A percentile compares a stretch with the other conserved stretches of the same genome.
Evolutionary conservation across 768 basidiomycete species (phyloP).

Genomic region (Aureoboletus auriporus): DNA sequence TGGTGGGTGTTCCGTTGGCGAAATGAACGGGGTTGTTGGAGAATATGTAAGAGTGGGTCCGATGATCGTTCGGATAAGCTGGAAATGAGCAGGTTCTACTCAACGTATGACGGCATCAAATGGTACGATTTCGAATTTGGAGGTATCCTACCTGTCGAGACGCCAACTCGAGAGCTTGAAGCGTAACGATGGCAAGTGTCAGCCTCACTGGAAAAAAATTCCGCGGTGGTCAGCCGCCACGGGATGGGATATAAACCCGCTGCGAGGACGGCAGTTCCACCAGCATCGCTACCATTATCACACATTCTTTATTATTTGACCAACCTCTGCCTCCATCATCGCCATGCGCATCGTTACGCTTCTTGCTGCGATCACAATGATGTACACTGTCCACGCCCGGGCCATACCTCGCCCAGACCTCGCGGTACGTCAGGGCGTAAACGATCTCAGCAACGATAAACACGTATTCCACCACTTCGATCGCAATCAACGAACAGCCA

Average conservation of each 20-base stretch:
- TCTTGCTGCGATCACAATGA: slow-evolving; percentile 23
- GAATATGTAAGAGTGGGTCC: no score
- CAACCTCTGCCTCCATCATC: slow-evolving; percentile 13
- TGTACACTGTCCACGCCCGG: slow-evolving; percentile 16
- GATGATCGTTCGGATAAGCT: no score
- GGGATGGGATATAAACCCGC: slow-evolving; percentile 13
- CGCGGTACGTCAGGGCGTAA: slow-evolving; percentile 8
- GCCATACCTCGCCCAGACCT: slow-evolving; percentile 26
- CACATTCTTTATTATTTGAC: slow-evolving; percentile 5
- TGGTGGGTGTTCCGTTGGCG: no score
- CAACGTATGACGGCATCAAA: background rate
- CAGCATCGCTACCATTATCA: background rate
- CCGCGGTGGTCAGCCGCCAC: slow-evolving; percentile 20
- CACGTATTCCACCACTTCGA: slow-evolving; percentile 29
- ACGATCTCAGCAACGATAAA: slow-evolving; percentile 17
- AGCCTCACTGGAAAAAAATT: slow-evolving; percentile 11
- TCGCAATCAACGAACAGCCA: slow-evolving; percentile 25
- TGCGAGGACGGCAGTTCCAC: background rate
- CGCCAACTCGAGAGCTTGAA: background rate
- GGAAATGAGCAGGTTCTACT: no score
- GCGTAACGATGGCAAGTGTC: background rate
- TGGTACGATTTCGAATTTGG: background rate
- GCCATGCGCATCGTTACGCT: slow-evolving; percentile 25
- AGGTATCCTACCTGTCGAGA: background rate
- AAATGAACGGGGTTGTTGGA: no score